Base-by-base conservation (phyloP, 306 rosid species). In the Dalbergia oliveri region DNA sequence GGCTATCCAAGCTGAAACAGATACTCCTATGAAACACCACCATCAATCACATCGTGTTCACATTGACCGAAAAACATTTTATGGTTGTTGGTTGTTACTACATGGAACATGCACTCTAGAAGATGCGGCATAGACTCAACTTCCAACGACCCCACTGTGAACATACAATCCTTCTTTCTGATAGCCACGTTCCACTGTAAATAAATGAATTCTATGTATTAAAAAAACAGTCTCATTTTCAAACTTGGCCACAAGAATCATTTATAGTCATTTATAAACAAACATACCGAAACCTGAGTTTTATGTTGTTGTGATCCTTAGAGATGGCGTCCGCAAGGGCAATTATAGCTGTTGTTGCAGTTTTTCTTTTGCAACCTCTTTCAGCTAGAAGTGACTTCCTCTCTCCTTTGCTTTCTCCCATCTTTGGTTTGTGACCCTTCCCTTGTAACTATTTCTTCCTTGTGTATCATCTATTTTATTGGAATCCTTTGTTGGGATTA, bases 371-470 rank as follows among this genome's bases (percentile, higher is more conserved):
- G 31, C 92, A 82, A 6, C 88, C 94, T 31, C 81, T 66, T 51
- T 16, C 63, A 15, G 86, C 89, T 54, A 53, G 65, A 16, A 77
- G 60, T 69, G 82, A 85, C 59, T 19, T 88, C 21, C 84, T 92
- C 43, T 41, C 96, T 63, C 94, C 97, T 51, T 63, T 88, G 51
- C 76, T 90, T 65, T 78, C 97, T 8, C 97, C 97, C 21, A 41
- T 91, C 75, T 67, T 80, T 37, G 97, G 98, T 92, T 79, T 66
- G 89, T 79, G 75, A 26, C 44, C 16, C 51, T 47, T 53, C 56
- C 62, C 9, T 50, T 44, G 19, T 5, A 14, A 66, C 57, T 67
- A 7, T 77, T 39, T 54, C 62, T 65, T 69, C 51, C 63, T 21
- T 58, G 3, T 43, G 35, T 23, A 5, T 66, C 49, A 26, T 76